Evolutionary conservation across 768 basidiomycete species (phyloP).

Genomic region (Tulasnella calospora): DNA sequence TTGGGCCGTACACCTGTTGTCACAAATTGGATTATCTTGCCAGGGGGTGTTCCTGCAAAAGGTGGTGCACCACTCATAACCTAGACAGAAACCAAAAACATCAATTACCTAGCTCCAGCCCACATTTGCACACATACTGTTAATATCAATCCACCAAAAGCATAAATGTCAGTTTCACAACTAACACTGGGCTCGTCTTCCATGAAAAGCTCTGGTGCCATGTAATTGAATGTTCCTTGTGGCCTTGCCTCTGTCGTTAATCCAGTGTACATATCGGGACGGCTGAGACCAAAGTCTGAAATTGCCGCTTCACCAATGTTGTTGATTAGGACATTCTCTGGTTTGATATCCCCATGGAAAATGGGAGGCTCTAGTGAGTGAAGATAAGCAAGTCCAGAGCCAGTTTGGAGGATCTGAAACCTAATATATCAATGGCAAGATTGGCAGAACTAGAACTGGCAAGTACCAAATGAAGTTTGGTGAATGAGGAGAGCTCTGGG

Average conservation of each 20-base stretch:
- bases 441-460: not conserved
- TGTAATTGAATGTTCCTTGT: too few relatives aligned
- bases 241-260: too few relatives aligned
- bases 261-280: too few relatives aligned
- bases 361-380: slow-evolving; percentile 2
- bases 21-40: too few relatives aligned
- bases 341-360: slow-evolving; percentile 29
- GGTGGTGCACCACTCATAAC: too few relatives aligned
- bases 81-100: too few relatives aligned
- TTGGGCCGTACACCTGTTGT: too few relatives aligned
- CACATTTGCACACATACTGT: not conserved
- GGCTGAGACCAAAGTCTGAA: too few relatives aligned
- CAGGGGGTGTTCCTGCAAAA: too few relatives aligned
- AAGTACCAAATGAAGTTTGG: not conserved
- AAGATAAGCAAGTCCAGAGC: slow-evolving; percentile 26
- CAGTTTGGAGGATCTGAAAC: slow-evolving; percentile 22
- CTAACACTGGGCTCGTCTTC: not conserved
- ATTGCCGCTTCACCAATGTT: not conserved
- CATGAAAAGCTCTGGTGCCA: slow-evolving; percentile 5
- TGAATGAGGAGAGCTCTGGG: not conserved
- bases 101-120: too few relatives aligned
- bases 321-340: slow-evolving; percentile 14
- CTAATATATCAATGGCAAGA: too few relatives aligned
- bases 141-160: slow-evolving; percentile 3
- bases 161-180: not conserved